These are phyloP conservation scores for Meyerozyma guilliermondii DNA, from an alignment of 1,139 yeast genomes.

Conservation along the genomic window DNA sequence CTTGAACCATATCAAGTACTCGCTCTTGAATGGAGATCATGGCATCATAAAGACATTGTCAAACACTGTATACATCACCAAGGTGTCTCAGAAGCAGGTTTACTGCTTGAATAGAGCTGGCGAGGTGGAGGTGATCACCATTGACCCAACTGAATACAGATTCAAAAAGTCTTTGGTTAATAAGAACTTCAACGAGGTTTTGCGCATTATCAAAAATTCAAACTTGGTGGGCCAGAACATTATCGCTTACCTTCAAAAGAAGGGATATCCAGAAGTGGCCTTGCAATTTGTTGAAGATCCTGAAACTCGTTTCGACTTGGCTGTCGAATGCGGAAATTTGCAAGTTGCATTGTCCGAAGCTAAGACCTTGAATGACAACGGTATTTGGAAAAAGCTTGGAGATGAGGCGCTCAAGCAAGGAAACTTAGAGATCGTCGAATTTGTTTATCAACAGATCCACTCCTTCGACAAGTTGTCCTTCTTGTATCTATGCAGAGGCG, in stretches of 20 bases:
- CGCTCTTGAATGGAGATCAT: slow-evolving; percentile 86
- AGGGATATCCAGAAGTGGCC: slow-evolving; percentile 93
- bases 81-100: slow-evolving; percentile 65
- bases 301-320: slow-evolving; percentile 92
- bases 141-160: slow-evolving; percentile 96
- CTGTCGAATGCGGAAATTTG: slow-evolving; percentile 88
- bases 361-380: slow-evolving; percentile 59
- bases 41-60: slow-evolving; percentile 93
- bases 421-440: slow-evolving; percentile 77
- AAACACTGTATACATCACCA: slow-evolving; percentile 81
- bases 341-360: slow-evolving; percentile 89
- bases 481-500: slow-evolving; percentile 82
- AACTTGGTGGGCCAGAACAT: slow-evolving; percentile 96
- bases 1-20: slow-evolving; percentile 90
- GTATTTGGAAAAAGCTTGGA: slow-evolving; percentile 79
- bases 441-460: slow-evolving; percentile 83
- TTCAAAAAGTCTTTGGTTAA: slow-evolving; percentile 90
- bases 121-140: slow-evolving; percentile 67
- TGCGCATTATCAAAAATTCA: slow-evolving; percentile 81
- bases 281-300: slow-evolving; percentile 95
- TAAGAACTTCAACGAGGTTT: slow-evolving; percentile 86
- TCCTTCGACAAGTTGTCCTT: slow-evolving; percentile 86
- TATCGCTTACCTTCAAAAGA: slow-evolving; percentile 88
- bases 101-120: slow-evolving; percentile 85
- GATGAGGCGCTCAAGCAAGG: slow-evolving; percentile 89